Evolutionary conservation across 257 asterid species (phyloP).

Genomic region (Handroanthus guayacan): DNA sequence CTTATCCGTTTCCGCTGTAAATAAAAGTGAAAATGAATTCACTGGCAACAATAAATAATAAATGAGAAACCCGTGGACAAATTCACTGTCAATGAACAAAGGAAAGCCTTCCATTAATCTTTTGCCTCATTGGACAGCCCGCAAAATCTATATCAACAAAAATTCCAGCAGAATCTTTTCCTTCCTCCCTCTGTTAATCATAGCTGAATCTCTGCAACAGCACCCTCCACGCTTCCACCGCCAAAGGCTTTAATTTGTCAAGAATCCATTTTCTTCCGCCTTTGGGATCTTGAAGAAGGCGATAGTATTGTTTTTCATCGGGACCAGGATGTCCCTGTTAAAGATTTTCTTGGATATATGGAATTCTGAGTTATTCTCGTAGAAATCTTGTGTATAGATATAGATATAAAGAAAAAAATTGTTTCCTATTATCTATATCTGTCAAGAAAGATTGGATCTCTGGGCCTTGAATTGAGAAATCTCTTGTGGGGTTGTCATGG

Average conservation of each 20-base stretch:
- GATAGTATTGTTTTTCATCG: not conserved
- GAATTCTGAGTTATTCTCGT: conserved; percentile 27
- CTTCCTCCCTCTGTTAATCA: not conserved
- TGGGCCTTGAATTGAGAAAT: conserved; percentile 30
- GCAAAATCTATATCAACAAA: not conserved
- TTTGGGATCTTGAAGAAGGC: conserved; percentile 34
- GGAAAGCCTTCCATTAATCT: not conserved
- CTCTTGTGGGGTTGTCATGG: conserved; percentile 49
- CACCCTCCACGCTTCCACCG: conserved; percentile 5
- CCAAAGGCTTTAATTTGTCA: conserved; percentile 27
- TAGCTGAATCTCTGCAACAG: conserved; percentile 38
- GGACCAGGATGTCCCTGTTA: conserved; percentile 32
- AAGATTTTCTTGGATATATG: conserved; percentile 30
- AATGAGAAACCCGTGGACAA: not conserved
- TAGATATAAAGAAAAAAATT: not conserved
- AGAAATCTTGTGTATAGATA: not conserved
- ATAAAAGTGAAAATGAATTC: not conserved
- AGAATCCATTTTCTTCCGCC: conserved; percentile 32
- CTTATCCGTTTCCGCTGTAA: not conserved
- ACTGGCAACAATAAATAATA: not conserved
- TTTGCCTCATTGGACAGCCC: conserved; percentile 26
- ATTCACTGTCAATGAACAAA: not conserved
- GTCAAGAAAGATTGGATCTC: conserved; percentile 40
- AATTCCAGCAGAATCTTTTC: conserved; percentile 39
- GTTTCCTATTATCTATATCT: not conserved